Evolutionary conservation across 208 protist species (phyloP).

Genomic region (Trypanosoma conorhini): DNA sequence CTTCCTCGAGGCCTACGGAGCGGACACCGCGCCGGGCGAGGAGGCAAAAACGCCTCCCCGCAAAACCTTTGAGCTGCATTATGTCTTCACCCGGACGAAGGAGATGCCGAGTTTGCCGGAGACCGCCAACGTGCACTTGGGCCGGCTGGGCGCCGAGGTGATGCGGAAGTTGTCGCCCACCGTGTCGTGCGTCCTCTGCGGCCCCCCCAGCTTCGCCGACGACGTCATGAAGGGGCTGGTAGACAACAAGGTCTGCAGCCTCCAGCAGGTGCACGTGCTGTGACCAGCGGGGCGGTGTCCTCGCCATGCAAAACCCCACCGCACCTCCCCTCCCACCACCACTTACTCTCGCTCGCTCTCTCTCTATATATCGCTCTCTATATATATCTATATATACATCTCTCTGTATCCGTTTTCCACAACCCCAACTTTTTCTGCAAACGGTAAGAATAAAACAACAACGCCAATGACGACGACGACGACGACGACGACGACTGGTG

Average conservation of each 20-base stretch:
- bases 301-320: neutral
- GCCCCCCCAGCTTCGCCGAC: slow-evolving; percentile 51
- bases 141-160: slow-evolving; percentile 19
- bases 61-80: slow-evolving; percentile 10
- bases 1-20: slow-evolving; percentile 28
- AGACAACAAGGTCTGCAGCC: slow-evolving; percentile 36
- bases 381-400: no score
- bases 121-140: slow-evolving; percentile 16
- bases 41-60: neutral
- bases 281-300: neutral
- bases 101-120: slow-evolving; percentile 4
- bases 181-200: slow-evolving; percentile 47
- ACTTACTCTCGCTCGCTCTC: no score
- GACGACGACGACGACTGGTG: no score
- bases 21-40: neutral
- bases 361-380: no score
- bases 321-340: no score
- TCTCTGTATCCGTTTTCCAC: no score
- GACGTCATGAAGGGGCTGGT: slow-evolving; percentile 28
- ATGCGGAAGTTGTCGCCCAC: slow-evolving; percentile 13
- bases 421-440: no score
- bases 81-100: slow-evolving; percentile 12
- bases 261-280: slow-evolving; percentile 38
- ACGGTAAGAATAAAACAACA: neutral
- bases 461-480: no score